Conservation (phyloP, 768 basidiomycete species). For the Macrocybe gigantea region DNA sequence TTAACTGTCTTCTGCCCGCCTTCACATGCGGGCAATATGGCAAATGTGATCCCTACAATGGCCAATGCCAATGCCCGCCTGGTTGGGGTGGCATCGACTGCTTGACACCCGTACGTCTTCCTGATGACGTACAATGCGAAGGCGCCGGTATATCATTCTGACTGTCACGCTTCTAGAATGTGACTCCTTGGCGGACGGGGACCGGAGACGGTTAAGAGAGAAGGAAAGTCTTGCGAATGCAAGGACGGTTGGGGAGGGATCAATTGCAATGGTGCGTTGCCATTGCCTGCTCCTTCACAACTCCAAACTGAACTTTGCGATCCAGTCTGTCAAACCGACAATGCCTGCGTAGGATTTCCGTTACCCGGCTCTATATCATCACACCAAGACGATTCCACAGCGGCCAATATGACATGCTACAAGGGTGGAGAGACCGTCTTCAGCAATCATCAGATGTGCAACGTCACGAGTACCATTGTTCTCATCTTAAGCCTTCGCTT, state of each 20-base stretch:
- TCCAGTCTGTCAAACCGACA: constrained; percentile 80
- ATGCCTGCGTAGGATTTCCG: constrained; percentile 77
- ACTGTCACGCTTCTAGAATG: constrained; percentile 54
- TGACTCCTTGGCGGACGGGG: constrained; percentile 89
- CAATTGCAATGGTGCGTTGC: constrained; percentile 86
- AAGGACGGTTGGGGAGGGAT: constrained; percentile 94
- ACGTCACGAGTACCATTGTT: constrained; percentile 82
- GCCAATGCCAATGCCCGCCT: constrained; percentile 93
- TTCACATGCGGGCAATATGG: constrained; percentile 94
- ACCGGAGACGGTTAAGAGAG: constrained; percentile 73
- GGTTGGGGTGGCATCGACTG: constrained; percentile 99
- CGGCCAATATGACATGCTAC: constrained; percentile 86
- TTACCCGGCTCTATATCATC: constrained; percentile 38
- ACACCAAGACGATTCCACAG: constrained; percentile 29
- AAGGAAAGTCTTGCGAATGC: constrained; percentile 76
- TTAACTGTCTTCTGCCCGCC: constrained; percentile 91
- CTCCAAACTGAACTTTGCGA: constrained; percentile 1
- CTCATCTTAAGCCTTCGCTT: not conserved
- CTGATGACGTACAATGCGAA: not conserved
- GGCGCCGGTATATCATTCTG: constrained; percentile 2
- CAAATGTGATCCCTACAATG: constrained; percentile 84
- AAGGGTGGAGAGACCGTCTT: constrained; percentile 90
- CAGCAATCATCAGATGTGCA: constrained; percentile 95
- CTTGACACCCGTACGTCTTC: constrained; percentile 74
- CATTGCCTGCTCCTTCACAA: not conserved